Conservation (phyloP, 1,139 yeast species). For the Yamadazyma pseudoaaseri region DNA sequence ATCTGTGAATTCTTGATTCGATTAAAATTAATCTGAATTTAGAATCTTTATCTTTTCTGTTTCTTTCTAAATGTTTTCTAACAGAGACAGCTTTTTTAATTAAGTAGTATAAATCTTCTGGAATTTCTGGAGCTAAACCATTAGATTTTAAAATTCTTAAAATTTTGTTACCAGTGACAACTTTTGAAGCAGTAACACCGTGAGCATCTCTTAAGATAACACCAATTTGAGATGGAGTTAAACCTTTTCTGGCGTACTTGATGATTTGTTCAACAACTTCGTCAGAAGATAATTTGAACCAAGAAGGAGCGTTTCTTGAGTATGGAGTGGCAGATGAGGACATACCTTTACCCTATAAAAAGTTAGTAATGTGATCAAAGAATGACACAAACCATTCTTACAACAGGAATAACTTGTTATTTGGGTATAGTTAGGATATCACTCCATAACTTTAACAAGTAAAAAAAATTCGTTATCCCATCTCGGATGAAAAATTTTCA, state of each 20-base stretch:
- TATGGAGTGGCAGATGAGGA: slow-evolving; percentile 99
- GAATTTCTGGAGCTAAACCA: slow-evolving; percentile 99
- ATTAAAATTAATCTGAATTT: slow-evolving; percentile 99
- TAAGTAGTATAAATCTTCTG: slow-evolving; percentile 99
- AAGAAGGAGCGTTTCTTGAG: slow-evolving; percentile 98
- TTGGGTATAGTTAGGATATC: background rate
- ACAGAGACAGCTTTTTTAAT: slow-evolving; percentile 99
- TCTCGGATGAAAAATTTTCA: no score
- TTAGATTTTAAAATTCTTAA: slow-evolving; percentile 98
- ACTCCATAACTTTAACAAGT: background rate
- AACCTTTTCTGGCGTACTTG: slow-evolving; percentile 99
- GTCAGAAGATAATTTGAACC: slow-evolving; percentile 98
- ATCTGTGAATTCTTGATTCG: slow-evolving; percentile 99
- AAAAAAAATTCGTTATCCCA: no score
- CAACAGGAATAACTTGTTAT: no score
- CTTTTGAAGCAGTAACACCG: slow-evolving; percentile 97
- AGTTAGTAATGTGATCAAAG: slow-evolving; percentile 31
- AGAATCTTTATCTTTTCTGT: slow-evolving; percentile 99
- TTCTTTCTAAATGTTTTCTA: slow-evolving; percentile 99
- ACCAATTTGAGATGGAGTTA: slow-evolving; percentile 99
- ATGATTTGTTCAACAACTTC: slow-evolving; percentile 96
- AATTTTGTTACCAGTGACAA: slow-evolving; percentile 99
- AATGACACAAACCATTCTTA: slow-evolving; percentile 5
- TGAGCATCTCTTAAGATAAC: slow-evolving; percentile 99
- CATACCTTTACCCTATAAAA: slow-evolving; percentile 92